Evolutionary conservation across 768 basidiomycete species (phyloP).

Genomic region (Sutorius australiensis): DNA sequence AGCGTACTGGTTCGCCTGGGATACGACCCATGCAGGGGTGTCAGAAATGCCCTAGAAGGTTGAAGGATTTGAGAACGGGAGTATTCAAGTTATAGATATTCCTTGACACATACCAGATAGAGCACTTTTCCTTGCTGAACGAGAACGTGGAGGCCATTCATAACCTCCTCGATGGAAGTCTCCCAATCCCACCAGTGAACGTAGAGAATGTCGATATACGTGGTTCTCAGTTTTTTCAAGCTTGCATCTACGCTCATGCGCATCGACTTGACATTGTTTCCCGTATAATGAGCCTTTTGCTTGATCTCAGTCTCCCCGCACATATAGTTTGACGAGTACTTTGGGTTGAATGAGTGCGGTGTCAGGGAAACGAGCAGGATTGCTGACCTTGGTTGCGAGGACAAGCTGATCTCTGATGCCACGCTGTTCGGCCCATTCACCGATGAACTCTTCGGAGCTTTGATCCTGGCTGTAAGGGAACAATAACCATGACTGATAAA

Average conservation of each 20-base stretch:
- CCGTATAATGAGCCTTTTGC: conserved; percentile 40
- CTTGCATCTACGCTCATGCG: conserved; percentile 35
- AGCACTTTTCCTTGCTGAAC: conserved; percentile 42
- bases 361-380: neutral
- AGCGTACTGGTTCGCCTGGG: conserved; percentile 49
- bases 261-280: conserved; percentile 48
- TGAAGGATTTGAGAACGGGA: neutral
- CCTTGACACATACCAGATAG: conserved; percentile 33
- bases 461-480: conserved; percentile 34
- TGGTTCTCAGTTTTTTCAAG: conserved; percentile 22
- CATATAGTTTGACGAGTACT: conserved; percentile 26
- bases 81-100: neutral
- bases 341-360: neutral
- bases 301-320: conserved; percentile 5
- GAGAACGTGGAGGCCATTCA: conserved; percentile 41
- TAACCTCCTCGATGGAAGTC: conserved; percentile 43
- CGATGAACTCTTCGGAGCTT: conserved; percentile 42
- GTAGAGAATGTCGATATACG: conserved; percentile 57
- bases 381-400: conserved; percentile 38
- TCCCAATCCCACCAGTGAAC: conserved; percentile 50
- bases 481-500: neutral
- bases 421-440: conserved; percentile 44
- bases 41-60: conserved; percentile 36
- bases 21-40: conserved; percentile 47
- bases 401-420: conserved; percentile 44